Base-by-base conservation (phyloP, 108 stramenopile species). In the Aurantiochytrium sp. region DNA sequence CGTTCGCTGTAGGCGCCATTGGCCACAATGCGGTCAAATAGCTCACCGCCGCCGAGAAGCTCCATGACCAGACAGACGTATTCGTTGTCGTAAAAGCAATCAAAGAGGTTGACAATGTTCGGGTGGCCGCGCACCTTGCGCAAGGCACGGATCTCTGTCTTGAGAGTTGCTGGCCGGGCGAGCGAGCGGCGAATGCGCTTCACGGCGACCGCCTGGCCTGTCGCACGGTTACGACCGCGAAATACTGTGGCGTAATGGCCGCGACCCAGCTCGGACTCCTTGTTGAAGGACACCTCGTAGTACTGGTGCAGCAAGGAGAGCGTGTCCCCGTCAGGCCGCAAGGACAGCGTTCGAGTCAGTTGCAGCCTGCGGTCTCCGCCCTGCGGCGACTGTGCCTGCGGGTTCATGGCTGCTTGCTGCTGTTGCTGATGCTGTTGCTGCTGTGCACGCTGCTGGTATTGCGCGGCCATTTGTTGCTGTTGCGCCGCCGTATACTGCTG, bases 1-100 rank as follows among this genome's bases (percentile, higher is more conserved):
- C 92, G 88, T 89, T 96, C 96, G 44, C 83, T 92, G 90, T 90
- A 93, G 53, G 23, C 18, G 35, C 83, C 35, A 19, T 72, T 59
- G 58, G 21, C 25, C 45, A 95, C 89, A 60, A 95, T 95, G 28
- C 94, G 91, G 35, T 93, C 90, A 43, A 94, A 91, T 53, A 96
- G 93, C 90, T 96, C 95, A 42, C 95, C 94, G 49, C 96, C 96
- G 3, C 89, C 88, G 72, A 93, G 90, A 16, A 94, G 90, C 87
- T 96, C 96, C 88, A 95, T 95, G 43, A 96, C 95, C 42, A 96
- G 93, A 88, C 93, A 93, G 8, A 96, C 72, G 60, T 94, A 94
- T 12, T 93, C 90, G 59, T 93, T 89, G 57, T 94, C 91, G 28
- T 93, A 92, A 90, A 94, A 97, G 21, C 94, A 92, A 43, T 95